These are phyloP conservation scores for Lactarius vividus DNA, from an alignment of 768 basidiomycete species.

Conservation along the genomic window DNA sequence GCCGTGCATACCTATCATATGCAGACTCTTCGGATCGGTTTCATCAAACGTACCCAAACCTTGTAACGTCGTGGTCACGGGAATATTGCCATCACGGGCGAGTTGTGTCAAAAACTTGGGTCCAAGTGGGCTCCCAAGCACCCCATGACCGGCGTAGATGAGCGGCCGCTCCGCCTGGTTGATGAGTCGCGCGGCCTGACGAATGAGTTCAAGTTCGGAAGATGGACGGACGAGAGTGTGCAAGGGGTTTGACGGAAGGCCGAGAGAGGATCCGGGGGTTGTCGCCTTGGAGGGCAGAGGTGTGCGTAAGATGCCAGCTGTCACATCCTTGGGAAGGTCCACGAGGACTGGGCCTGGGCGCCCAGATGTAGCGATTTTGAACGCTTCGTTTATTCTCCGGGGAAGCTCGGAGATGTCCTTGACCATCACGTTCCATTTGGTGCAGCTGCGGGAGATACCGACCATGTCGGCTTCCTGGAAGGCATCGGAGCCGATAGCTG, in stretches of 20 bases:
- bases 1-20: slow-evolving; percentile 99
- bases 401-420: slow-evolving; percentile 96
- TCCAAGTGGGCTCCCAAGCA: slow-evolving; percentile 78
- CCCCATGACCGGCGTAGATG: slow-evolving; percentile 91
- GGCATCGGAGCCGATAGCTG: slow-evolving; percentile 97
- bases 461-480: slow-evolving; percentile 99
- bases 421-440: slow-evolving; percentile 99
- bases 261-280: slow-evolving; percentile 73
- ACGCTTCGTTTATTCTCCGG: slow-evolving; percentile 95
- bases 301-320: slow-evolving; percentile 83
- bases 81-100: slow-evolving; percentile 84
- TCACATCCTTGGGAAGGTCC: slow-evolving; percentile 98
- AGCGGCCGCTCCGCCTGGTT: slow-evolving; percentile 88
- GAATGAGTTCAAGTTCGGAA: slow-evolving; percentile 60
- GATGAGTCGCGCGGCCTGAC: slow-evolving; percentile 85
- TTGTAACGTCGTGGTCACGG: slow-evolving; percentile 94
- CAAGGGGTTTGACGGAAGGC: slow-evolving; percentile 73
- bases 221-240: slow-evolving; percentile 41
- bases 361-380: slow-evolving; percentile 97
- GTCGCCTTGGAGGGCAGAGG: slow-evolving; percentile 85
- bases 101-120: slow-evolving; percentile 79
- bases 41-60: slow-evolving; percentile 97
- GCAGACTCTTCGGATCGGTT: slow-evolving; percentile 76
- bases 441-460: slow-evolving; percentile 95
- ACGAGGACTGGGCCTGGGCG: slow-evolving; percentile 97